Evolutionary conservation across 2,329 filamentous ascomycete species (phyloP).

Genomic region (Sphaerulina vaccinii): DNA sequence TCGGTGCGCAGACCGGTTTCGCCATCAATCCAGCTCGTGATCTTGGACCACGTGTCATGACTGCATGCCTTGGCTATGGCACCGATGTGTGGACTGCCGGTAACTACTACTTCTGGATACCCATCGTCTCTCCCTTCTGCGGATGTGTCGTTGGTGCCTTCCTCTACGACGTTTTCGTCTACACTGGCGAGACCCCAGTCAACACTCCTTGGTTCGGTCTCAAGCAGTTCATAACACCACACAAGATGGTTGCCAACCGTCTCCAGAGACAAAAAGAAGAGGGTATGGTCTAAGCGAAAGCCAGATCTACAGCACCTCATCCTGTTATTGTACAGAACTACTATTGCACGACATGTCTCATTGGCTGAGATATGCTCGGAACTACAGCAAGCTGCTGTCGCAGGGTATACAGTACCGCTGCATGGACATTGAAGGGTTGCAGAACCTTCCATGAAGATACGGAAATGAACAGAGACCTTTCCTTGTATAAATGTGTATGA

Average conservation of each 20-base stretch:
- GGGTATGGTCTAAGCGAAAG: constrained; percentile 27
- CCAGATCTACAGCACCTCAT: neutral
- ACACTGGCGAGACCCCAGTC: constrained; percentile 60
- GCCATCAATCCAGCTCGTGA: constrained; percentile 68
- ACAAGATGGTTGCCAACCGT: constrained; percentile 24
- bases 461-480: neutral
- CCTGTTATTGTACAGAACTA: neutral
- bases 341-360: neutral
- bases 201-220: constrained; percentile 56
- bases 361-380: neutral
- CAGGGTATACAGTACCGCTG: neutral
- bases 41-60: constrained; percentile 66
- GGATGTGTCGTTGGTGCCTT: constrained; percentile 64
- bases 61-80: constrained; percentile 67
- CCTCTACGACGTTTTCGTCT: constrained; percentile 67
- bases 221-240: constrained; percentile 28
- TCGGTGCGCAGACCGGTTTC: constrained; percentile 70
- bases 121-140: constrained; percentile 65
- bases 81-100: constrained; percentile 62
- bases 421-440: neutral
- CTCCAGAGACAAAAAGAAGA: constrained; percentile 30
- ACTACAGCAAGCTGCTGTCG: neutral
- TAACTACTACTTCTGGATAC: constrained; percentile 66
- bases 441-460: neutral
- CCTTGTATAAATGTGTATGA: neutral